These are phyloP conservation scores for Celoporthe dispersa DNA, from an alignment of 2,329 filamentous ascomycete genomes.

Conservation along the genomic window DNA sequence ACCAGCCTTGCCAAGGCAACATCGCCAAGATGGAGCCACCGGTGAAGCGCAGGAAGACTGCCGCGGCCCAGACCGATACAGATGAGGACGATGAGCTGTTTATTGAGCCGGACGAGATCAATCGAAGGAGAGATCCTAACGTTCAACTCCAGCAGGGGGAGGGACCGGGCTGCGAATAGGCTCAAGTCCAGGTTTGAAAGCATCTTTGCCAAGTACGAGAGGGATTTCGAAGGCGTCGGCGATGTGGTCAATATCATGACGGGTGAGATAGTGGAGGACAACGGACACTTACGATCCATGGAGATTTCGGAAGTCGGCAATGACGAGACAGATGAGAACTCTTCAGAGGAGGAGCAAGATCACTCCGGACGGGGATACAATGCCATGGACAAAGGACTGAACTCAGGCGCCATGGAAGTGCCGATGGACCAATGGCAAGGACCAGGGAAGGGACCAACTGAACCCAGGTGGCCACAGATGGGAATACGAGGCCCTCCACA, in stretches of 20 bases:
- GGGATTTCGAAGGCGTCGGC: slow-evolving; percentile 79
- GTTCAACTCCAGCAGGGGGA: slow-evolving; percentile 64
- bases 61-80: slow-evolving; percentile 44
- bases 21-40: slow-evolving; percentile 58
- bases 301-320: slow-evolving; percentile 33
- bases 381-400: background rate
- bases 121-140: slow-evolving; percentile 54
- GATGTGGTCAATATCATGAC: slow-evolving; percentile 89
- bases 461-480: background rate
- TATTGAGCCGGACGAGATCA: slow-evolving; percentile 52
- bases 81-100: slow-evolving; percentile 51
- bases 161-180: slow-evolving; percentile 69
- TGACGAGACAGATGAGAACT: slow-evolving; percentile 37
- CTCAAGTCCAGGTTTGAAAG: slow-evolving; percentile 84
- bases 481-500: slow-evolving; percentile 24
- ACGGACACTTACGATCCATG: slow-evolving; percentile 75
- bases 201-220: slow-evolving; percentile 88
- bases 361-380: slow-evolving; percentile 14
- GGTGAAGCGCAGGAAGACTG: slow-evolving; percentile 64
- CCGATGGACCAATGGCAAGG: background rate
- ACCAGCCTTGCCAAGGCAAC: background rate
- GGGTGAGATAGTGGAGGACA: slow-evolving; percentile 83
- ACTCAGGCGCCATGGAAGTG: no score
- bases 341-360: background rate
- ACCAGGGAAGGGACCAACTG: background rate